phyloP scores from a whole-genome alignment of 805 yeast genomes.

The Cyberlindnera sargentensis region DNA sequence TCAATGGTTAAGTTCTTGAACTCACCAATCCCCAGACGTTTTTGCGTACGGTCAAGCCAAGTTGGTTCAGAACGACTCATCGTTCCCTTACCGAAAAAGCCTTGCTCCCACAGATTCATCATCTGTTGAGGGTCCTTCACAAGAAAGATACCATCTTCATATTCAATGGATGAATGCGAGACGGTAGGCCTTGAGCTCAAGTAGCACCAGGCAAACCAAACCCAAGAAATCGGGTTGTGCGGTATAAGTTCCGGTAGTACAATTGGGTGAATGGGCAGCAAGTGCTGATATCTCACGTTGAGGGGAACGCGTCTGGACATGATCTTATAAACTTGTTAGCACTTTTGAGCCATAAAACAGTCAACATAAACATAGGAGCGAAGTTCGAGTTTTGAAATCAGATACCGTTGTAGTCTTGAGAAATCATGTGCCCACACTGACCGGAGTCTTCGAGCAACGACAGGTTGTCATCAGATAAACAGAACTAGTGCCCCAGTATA shows the following conservation, averaged over 20 bases:
- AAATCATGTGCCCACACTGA: slow-evolving; percentile 66
- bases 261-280: slow-evolving; percentile 50
- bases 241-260: slow-evolving; percentile 47
- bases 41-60: slow-evolving; percentile 64
- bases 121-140: slow-evolving; percentile 41
- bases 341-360: neutral
- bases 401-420: slow-evolving; percentile 98
- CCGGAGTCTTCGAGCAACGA: slow-evolving; percentile 37
- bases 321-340: slow-evolving; percentile 3
- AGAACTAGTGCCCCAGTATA: neutral
- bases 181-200: slow-evolving; percentile 16
- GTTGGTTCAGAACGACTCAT: slow-evolving; percentile 89
- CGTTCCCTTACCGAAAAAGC: slow-evolving; percentile 92
- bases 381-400: slow-evolving; percentile 33
- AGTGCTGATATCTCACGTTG: slow-evolving; percentile 34
- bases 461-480: slow-evolving; percentile 24
- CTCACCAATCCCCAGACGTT: slow-evolving; percentile 43
- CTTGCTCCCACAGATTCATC: slow-evolving; percentile 65
- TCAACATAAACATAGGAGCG: neutral
- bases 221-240: slow-evolving; percentile 66
- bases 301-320: slow-evolving; percentile 30
- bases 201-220: slow-evolving; percentile 35
- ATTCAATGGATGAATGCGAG: slow-evolving; percentile 16
- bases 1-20: slow-evolving; percentile 45
- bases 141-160: slow-evolving; percentile 29